These are phyloP conservation scores for Flaveria robusta DNA, from an alignment of 129 eudicot species.

Conservation along the genomic window DNA sequence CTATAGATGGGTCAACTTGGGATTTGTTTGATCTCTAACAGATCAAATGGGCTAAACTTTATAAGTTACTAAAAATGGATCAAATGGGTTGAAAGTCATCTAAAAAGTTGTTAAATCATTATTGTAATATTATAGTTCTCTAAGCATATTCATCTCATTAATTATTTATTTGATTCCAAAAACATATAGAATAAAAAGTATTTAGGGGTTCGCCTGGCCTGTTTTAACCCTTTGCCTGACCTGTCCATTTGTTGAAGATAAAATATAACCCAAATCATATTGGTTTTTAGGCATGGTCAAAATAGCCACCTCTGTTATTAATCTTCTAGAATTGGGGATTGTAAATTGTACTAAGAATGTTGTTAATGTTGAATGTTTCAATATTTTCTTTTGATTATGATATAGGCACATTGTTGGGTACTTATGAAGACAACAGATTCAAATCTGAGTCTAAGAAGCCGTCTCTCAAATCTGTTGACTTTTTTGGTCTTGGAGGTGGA, in stretches of 20 bases:
- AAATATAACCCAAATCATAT: not conserved
- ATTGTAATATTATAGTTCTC: not conserved
- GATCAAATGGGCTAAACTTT: not conserved
- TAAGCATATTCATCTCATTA: not conserved
- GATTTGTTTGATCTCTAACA: not conserved
- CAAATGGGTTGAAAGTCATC: not conserved
- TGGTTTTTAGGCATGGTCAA: not conserved
- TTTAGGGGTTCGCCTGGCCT: not conserved
- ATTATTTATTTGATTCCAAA: not conserved
- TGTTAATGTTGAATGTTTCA: not conserved
- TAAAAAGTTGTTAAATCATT: not conserved
- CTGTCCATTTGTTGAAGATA: not conserved
- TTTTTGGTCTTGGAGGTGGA: conserved; percentile 88
- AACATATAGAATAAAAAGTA: not conserved
- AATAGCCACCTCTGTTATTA: not conserved
- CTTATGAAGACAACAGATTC: conserved; percentile 82
- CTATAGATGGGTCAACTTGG: not conserved
- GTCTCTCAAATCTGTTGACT: conserved; percentile 68
- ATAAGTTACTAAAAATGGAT: not conserved
- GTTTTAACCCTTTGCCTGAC: not conserved
- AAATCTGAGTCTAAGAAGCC: conserved; percentile 87
- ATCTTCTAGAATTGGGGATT: not conserved
- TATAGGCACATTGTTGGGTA: conserved; percentile 75
- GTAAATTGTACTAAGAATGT: not conserved
- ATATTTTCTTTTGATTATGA: not conserved